phyloP scores from a whole-genome alignment of 768 basidiomycete genomes.

The Tulasnella sp. region DNA sequence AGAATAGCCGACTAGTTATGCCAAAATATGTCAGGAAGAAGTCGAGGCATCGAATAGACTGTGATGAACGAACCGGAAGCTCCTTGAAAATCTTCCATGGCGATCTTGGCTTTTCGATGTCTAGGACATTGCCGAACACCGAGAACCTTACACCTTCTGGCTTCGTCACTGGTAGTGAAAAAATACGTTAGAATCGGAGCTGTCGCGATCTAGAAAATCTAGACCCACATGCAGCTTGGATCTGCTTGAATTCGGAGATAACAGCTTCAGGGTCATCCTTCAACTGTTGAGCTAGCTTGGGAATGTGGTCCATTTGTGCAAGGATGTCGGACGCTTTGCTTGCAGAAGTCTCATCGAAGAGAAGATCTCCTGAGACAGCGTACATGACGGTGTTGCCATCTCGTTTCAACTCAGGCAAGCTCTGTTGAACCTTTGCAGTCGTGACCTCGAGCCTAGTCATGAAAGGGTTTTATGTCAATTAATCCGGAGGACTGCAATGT shows the following conservation, averaged over 20 bases:
- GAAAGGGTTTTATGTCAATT: neutral
- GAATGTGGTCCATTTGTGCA: conserved; percentile 70
- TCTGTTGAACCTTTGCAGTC: conserved; percentile 82
- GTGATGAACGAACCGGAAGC: conserved; percentile 44
- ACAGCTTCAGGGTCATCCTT: conserved; percentile 66
- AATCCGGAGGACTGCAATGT: conserved; percentile 13
- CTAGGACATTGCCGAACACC: conserved; percentile 78
- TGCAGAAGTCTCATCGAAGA: conserved; percentile 64
- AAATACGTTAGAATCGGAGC: neutral
- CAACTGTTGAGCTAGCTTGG: conserved; percentile 60
- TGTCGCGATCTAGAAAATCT: neutral
- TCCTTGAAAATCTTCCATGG: conserved; percentile 63
- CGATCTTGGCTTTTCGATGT: conserved; percentile 60
- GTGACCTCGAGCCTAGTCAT: conserved; percentile 63
- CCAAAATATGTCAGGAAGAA: neutral
- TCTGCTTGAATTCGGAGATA: conserved; percentile 63
- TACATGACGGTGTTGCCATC: conserved; percentile 73
- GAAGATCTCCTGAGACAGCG: conserved; percentile 57
- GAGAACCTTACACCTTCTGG: conserved; percentile 81
- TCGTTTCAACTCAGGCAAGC: conserved; percentile 84
- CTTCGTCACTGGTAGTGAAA: conserved; percentile 55
- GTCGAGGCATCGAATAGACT: neutral
- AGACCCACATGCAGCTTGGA: conserved; percentile 57
- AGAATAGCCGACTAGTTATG: conserved; percentile 32
- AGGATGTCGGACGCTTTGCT: conserved; percentile 60